Evolutionary conservation across 2,329 filamentous ascomycete genomes (phyloP), one percentile per base, ranked within the genome.

Genomic region (Colletotrichum nymphaeae): DNA sequence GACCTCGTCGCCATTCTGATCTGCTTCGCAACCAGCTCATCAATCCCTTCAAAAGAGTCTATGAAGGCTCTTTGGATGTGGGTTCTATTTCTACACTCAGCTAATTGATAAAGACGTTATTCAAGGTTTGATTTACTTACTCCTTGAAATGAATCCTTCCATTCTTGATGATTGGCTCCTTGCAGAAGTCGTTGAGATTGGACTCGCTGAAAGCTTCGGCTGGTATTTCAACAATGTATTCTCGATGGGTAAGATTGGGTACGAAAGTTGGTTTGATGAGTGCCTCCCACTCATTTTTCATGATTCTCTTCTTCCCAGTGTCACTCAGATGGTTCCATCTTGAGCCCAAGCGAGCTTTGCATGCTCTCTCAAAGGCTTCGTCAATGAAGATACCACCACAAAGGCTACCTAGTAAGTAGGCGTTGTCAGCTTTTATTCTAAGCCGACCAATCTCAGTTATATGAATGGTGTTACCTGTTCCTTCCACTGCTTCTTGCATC

Each of bases 301-400:
- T 37, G 2, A 78, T 12, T 16, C 65, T 24, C 9, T 57, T 62
- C 19, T 42, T 37, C 9, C 32, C 30, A 9, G 32, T 14, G 1
- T 22, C 14, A 26, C 19, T 53, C 57, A 76, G n/a, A 0, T 32
- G 59, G 0, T 56, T 0, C 78, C 78, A 80, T 0, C 64, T n/a
- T 0, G 9, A 1, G 0, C 5, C 8, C 0, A 69, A 1, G 0
- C 83, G 14, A 8, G 79, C 81, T 0, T 5, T 9, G 32, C 77
- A 73, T 3, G 86, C 68, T 1, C 82, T 60, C 0, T 64, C 1
- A n/a, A 86, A 86, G 0, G 49, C 68, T 4, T 86, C 78, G 35
- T 86, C 83, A 0, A 86, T 77, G 22, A 86, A 84, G 0, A 84
- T 76, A 0, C 77, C 83, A 1, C 85, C 84, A 4, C 83, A 85